Evolutionary conservation across 2,329 filamentous ascomycete genomes (phyloP), one percentile per base, ranked within the genome.

Genomic region (Fusarium poae): DNA sequence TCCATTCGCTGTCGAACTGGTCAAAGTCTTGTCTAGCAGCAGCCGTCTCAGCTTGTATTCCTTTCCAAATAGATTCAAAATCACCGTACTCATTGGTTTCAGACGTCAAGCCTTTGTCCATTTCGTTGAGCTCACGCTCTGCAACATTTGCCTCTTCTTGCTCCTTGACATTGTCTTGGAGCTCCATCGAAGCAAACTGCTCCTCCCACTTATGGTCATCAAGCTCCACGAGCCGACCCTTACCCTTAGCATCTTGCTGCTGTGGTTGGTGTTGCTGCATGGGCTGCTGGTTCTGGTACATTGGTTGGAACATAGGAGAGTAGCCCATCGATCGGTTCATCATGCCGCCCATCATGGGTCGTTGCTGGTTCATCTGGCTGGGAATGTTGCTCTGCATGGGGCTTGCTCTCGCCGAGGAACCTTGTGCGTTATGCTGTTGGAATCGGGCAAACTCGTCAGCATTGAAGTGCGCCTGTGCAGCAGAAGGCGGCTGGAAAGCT

Each of bases 191-290:
- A 59, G 93, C 92, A 79, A 99, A 99, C 79, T 98, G 94, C 74
- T 94, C 93, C 80, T 98, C 95, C 96, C 96, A 98, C 76, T 97
- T 91, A 75, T 91, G 84, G 73, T 99, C 95, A 77, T 97, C 93
- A 25, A 98, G 87, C 82, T 98, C 96, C 15, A 98, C 91, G 82
- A 98, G 88, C 80, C 97, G 97, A 39, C 92, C 94, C 78, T 98
- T 98, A 62, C 92, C 92, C 79, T 94, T 92, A 50, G 81, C 83
- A 68, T 87, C 84, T 52, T 81, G 79, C 60, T 82, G 81, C 72
- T 82, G 83, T 72, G 81, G 77, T 73, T 83, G 83, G 68, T 84
- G 76, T 72, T 83, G 83, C 69, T 84, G 77, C 71, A 80, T 78
- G 44, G 76, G 78, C 57, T 80, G 78, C 58, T 82, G 80, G 34